Evolutionary conservation across 768 basidiomycete species (phyloP).

Genomic region (Russula sp.): DNA sequence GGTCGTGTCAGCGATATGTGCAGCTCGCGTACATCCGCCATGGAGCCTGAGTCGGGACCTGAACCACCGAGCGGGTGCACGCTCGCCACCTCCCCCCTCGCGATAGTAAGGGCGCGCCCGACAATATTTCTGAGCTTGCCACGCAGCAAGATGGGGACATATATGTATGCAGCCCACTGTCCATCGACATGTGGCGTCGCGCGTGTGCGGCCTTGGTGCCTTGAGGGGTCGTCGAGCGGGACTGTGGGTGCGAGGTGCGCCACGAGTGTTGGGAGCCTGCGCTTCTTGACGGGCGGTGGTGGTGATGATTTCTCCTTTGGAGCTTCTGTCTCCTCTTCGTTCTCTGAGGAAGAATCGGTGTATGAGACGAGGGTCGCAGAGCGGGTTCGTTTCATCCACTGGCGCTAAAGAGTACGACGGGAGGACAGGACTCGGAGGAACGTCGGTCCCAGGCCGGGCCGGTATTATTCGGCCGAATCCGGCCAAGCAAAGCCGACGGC

Average conservation of each 20-base stretch:
- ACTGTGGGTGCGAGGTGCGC: slow-evolving; percentile 39
- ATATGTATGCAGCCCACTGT: slow-evolving; percentile 78
- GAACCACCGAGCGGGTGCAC: slow-evolving; percentile 41
- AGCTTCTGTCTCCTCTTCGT: background rate
- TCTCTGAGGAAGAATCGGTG: slow-evolving; percentile 8
- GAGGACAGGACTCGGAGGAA: too few species aligned
- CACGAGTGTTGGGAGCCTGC: slow-evolving; percentile 60
- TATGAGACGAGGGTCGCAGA: slow-evolving; percentile 15
- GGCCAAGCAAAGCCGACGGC: too few species aligned
- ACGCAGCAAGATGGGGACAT: slow-evolving; percentile 52
- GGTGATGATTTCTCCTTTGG: background rate
- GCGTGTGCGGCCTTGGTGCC: slow-evolving; percentile 81
- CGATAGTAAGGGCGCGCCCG: slow-evolving; percentile 38
- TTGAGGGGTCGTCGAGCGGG: slow-evolving; percentile 66
- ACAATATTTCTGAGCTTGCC: slow-evolving; percentile 42
- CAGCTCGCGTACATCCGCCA: slow-evolving; percentile 40
- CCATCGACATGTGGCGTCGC: slow-evolving; percentile 78
- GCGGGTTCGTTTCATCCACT: slow-evolving; percentile 17
- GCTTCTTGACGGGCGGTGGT: slow-evolving; percentile 27
- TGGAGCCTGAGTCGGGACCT: slow-evolving; percentile 17
- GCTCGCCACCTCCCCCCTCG: slow-evolving; percentile 41
- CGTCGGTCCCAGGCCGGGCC: too few species aligned
- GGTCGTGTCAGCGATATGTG: slow-evolving; percentile 87
- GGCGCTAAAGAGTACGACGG: background rate
- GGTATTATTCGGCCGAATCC: too few species aligned